Base-by-base conservation (phyloP, 1,284 basidiomycete genomes). In the Lentinula novae-zelandiae region DNA sequence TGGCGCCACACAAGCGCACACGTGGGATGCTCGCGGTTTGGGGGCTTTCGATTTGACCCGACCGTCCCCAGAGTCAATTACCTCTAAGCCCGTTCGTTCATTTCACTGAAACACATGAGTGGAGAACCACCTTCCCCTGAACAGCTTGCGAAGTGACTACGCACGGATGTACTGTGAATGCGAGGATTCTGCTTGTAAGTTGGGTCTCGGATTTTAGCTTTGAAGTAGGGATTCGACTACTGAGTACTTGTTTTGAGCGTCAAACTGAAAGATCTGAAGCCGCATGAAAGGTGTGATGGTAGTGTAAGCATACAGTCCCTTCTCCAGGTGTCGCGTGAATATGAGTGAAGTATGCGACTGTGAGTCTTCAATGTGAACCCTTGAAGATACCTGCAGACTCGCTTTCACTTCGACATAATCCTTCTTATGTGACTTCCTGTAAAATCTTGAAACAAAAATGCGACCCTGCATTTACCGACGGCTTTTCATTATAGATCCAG, bases 1-100 rank as follows among this genome's bases (percentile, higher is more conserved):
- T 51, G 51, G 44, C 49, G 48, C 57, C 48, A 58, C 57, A 51
- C 31, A 46, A 44, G 51, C 49, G 57, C 31, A 58, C 57, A 58
- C 57, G 57, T 53, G 49, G 48, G 17, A 38, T 50, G 27, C 44
- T 46, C 44, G 17, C 44, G 17, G 17, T 12, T 9, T 20, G 12
- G 3, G 13, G 15, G 40, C 31, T 6, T 10, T 12, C 46, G 48
- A 50, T 49, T 51, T 51, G 34, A 39, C 57, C 46, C 46, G 15
- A 49, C 27, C 27, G 17, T 9, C 20, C 10, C 34, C 27, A 40
- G 36, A 40, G n/a, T 42, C 57, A 34, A 56, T 56, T 20, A 22
- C n/a, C 9, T n/a, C 22, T n/a, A 6, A 7, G n/a, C 39, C 33
- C 49, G 49, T 52, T 58, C 50, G 48, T 52, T 58, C 34, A 56